phyloP scores from a whole-genome alignment of 345 rosid genomes.

The Heritiera fomes region DNA sequence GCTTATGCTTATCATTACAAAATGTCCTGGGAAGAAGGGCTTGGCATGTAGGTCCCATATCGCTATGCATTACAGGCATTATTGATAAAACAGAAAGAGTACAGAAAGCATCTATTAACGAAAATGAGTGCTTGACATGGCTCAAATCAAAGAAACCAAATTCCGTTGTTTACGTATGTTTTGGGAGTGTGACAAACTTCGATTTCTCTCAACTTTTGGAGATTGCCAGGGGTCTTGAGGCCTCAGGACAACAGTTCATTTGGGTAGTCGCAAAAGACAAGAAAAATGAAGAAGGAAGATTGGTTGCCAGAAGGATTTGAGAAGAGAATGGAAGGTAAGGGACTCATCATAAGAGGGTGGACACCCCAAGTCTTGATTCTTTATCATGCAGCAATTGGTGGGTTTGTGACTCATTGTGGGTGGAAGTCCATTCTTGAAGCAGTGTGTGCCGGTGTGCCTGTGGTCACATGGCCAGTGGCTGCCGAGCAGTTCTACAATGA shows the following conservation, averaged over 20 bases:
- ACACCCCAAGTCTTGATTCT: conserved; percentile 64
- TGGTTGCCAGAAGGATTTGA: conserved; percentile 56
- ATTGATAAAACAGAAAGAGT: conserved; percentile 34
- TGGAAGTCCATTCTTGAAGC: conserved; percentile 69
- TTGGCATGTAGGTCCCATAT: conserved; percentile 48
- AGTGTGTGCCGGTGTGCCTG: conserved; percentile 45
- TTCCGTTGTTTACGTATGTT: conserved; percentile 59
- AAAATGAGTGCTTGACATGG: conserved; percentile 29
- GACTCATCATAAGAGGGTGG: conserved; percentile 53
- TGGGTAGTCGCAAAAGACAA: conserved; percentile 48
- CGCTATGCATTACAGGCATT: conserved; percentile 21
- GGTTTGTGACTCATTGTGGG: conserved; percentile 67
- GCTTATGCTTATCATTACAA: neutral
- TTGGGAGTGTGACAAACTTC: conserved; percentile 42
- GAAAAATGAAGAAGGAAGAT: conserved; percentile 36
- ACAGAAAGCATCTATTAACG: conserved; percentile 16
- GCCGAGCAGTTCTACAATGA: conserved; percentile 71
- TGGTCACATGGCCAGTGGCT: conserved; percentile 62
- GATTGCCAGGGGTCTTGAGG: conserved; percentile 48
- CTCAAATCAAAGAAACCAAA: conserved; percentile 26
- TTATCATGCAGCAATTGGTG: conserved; percentile 55
- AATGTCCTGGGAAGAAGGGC: conserved; percentile 32
- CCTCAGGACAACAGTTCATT: conserved; percentile 50
- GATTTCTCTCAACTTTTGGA: conserved; percentile 33
- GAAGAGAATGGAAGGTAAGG: conserved; percentile 37